Base-by-base conservation (phyloP, 164 flowering plant species). In the Vitis amurensis region DNA sequence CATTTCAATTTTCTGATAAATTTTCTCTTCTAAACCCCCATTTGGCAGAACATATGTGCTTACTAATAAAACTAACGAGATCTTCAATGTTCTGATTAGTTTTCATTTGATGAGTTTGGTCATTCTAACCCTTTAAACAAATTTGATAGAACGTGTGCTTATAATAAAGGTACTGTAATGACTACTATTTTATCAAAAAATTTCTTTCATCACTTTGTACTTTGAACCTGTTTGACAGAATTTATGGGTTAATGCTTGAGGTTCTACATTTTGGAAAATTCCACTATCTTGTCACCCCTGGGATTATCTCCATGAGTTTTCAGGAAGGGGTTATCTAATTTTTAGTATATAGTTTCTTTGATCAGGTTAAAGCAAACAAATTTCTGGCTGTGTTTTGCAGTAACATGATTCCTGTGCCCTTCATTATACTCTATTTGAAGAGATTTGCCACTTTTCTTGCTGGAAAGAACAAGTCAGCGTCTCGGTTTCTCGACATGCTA, bases 371-470 rank as follows among this genome's bases (percentile, higher is more conserved):
- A 30, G 1, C 30, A 48, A 23, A 48, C 19, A 19, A 15, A 15
- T 57, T 17, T 57, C 27, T 57, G 60, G 60, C 60, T 57, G 27
- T 37, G 44, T 37, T 37, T 37, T 83, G 79, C 76, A 95, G 99
- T 75, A 93, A 95, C 79, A 95, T 95, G 97, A 88, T 91, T 70
- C 99, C 98, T 7, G 98, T 95, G 29, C 97, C 99, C 37, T 81
- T 93, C 70, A 91, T 95, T 64, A 59, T 95, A 61, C 89, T 93
- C 53, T 91, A 90, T 78, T 78, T 93, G 79, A 93, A 89, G 85
- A 88, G 64, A 48, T 78, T 90, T 68, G 93, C 97, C n/a, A 74
- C 84, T 60, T 89, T 85, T 72, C 78, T 91, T 44, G 88, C 97
- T 64, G 86, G 84, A 44, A 89, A 50, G 74, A 90, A 73, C 78